Conservation (phyloP, 1,139 yeast species). For the Zygoascus sp. region DNA sequence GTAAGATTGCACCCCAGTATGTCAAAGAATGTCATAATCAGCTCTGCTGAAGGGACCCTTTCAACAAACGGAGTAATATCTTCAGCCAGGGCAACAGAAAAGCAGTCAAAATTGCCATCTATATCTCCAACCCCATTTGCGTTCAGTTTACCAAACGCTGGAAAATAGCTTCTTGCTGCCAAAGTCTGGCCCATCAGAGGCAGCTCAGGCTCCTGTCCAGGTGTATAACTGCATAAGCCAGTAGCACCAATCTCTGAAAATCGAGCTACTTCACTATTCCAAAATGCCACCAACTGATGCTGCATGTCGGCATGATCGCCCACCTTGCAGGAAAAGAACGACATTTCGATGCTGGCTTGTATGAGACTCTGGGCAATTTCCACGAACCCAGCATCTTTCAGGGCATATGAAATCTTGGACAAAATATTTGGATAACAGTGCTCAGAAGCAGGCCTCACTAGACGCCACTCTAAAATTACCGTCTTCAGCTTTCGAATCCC, state of each 20-base stretch:
- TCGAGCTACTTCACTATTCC: conserved; percentile 23
- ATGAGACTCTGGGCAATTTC: conserved; percentile 21
- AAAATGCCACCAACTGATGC: conserved; percentile 18
- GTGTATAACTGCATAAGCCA: conserved; percentile 16
- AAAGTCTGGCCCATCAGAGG: not conserved
- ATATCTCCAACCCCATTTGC: not conserved
- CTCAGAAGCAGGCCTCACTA: not conserved
- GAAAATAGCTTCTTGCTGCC: not conserved
- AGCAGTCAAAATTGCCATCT: not conserved
- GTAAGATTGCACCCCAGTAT: conserved; percentile 11
- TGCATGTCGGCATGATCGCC: not conserved
- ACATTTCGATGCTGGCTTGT: conserved; percentile 22
- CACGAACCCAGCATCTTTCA: conserved; percentile 22
- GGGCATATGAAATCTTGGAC: conserved; percentile 14
- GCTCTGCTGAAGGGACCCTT: conserved; percentile 1
- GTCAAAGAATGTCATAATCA: conserved; percentile 4
- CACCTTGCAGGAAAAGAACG: conserved; percentile 16
- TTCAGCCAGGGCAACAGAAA: not conserved
- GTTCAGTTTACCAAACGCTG: not conserved
- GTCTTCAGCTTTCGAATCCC: conserved; percentile 11
- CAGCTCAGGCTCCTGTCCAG: not conserved
- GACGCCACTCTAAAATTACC: too few species aligned
- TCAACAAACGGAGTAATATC: not conserved
- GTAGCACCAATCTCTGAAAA: conserved; percentile 22
- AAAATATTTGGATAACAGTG: conserved; percentile 13